Evolutionary conservation across 2,329 filamentous ascomycete genomes (phyloP).

Genomic region (Aplosporella prunicola): DNA sequence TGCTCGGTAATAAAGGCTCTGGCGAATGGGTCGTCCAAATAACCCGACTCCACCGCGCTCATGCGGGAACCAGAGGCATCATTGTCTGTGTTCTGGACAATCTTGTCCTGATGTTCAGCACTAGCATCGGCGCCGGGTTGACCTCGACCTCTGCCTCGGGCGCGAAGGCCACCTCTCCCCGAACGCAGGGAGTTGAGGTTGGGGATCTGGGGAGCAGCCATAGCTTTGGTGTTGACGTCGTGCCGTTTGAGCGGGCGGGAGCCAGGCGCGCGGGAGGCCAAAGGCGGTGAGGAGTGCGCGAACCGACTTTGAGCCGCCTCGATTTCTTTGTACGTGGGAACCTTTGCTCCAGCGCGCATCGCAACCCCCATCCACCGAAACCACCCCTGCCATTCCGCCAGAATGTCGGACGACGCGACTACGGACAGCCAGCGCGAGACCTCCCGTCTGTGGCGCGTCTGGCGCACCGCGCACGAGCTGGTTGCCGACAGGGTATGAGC

Average conservation of each 20-base stretch:
- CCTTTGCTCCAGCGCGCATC: conserved; percentile 3
- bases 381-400: background rate
- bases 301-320: conserved; percentile 12
- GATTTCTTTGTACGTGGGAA: conserved; percentile 6
- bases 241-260: background rate
- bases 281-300: conserved; percentile 19
- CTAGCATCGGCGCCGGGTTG: conserved; percentile 12
- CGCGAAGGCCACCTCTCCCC: conserved; percentile 39
- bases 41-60: conserved; percentile 79
- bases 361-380: conserved; percentile 1
- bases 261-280: conserved; percentile 12
- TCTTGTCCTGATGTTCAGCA: conserved; percentile 59
- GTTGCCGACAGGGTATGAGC: conserved; percentile 69
- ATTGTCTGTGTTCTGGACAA: conserved; percentile 81
- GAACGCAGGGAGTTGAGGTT: conserved; percentile 54
- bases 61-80: conserved; percentile 83
- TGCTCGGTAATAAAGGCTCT: conserved; percentile 53
- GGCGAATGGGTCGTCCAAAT: conserved; percentile 75
- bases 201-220: conserved; percentile 68
- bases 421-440: conserved; percentile 20
- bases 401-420: conserved; percentile 15
- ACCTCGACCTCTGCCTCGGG: conserved; percentile 33
- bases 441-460: conserved; percentile 80
- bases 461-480: conserved; percentile 93
- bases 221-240: conserved; percentile 26